Conservation (phyloP, 371 early-diverging fungal species). For the Polyrhizophydium stewartii region DNA sequence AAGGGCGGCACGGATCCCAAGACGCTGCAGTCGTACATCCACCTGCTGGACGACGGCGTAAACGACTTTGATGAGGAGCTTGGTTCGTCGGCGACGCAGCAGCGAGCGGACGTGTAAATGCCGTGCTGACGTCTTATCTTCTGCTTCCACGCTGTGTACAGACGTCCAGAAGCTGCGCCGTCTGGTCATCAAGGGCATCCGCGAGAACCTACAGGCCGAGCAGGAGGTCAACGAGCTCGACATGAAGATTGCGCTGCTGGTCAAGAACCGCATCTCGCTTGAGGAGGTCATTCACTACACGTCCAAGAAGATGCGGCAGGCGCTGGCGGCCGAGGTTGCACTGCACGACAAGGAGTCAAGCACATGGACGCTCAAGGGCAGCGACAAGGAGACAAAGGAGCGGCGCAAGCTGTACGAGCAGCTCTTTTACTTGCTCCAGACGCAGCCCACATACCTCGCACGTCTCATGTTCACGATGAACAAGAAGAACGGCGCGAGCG, state of each 20-base stretch:
- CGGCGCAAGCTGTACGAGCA: slow-evolving; percentile 82
- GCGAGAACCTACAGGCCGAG: slow-evolving; percentile 85
- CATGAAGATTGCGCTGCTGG: slow-evolving; percentile 93
- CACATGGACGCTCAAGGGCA: slow-evolving; percentile 39
- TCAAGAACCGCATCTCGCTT: slow-evolving; percentile 93
- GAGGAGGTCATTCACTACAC: slow-evolving; percentile 80
- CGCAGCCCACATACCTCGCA: slow-evolving; percentile 89
- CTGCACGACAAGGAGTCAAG: slow-evolving; percentile 17
- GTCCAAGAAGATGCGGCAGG: slow-evolving; percentile 35
- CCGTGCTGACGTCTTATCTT: not conserved
- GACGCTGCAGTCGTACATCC: slow-evolving; percentile 81
- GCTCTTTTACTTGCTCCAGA: slow-evolving; percentile 93
- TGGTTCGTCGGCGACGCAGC: slow-evolving; percentile 35
- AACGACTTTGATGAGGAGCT: slow-evolving; percentile 90
- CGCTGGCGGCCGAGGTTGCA: slow-evolving; percentile 1
- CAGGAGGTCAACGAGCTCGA: slow-evolving; percentile 84
- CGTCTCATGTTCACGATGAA: slow-evolving; percentile 77
- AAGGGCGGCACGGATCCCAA: slow-evolving; percentile 40
- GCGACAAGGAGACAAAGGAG: slow-evolving; percentile 81
- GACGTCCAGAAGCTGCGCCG: slow-evolving; percentile 85
- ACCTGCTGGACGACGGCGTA: slow-evolving; percentile 86
- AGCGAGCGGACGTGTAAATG: not conserved
- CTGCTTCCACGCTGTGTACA: slow-evolving; percentile 12
- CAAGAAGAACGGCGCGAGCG: slow-evolving; percentile 55
- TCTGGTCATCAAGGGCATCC: slow-evolving; percentile 77